Conservation (phyloP, 345 rosid species). For the Corchorus olitorius region DNA sequence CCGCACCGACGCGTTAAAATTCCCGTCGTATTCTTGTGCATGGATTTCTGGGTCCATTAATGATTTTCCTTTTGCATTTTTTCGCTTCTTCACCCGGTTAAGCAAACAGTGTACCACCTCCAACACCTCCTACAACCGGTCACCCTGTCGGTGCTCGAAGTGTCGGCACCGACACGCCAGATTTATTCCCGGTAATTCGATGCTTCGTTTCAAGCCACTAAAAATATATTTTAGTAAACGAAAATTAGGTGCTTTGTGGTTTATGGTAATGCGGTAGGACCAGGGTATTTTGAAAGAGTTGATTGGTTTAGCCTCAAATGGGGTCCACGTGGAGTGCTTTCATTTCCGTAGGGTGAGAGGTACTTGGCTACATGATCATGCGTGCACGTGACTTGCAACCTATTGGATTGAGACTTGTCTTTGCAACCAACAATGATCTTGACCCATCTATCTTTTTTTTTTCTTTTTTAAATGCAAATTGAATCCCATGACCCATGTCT, state of each 20-base stretch:
- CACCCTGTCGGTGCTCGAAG: constrained; percentile 31
- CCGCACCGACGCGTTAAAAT: constrained; percentile 46
- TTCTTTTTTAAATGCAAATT: too few relatives aligned
- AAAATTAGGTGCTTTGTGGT: neutral
- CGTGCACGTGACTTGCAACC: constrained; percentile 29
- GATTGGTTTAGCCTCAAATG: neutral
- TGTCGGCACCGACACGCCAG: constrained; percentile 66
- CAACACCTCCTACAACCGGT: constrained; percentile 33
- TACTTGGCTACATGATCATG: neutral
- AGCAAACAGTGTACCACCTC: neutral
- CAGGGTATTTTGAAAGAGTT: neutral
- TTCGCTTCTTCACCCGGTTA: constrained; percentile 29
- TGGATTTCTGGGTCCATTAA: constrained; percentile 12
- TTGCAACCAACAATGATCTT: neutral
- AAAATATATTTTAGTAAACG: too few relatives aligned
- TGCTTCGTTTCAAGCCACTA: neutral
- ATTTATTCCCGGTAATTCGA: constrained; percentile 32
- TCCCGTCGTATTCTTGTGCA: constrained; percentile 9
- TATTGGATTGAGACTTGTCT: neutral
- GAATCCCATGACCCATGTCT: too few relatives aligned
- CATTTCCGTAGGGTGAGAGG: neutral
- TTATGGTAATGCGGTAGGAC: constrained; percentile 1
- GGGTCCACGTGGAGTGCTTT: neutral
- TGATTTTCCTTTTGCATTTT: neutral
- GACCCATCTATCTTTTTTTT: too few relatives aligned